Base-by-base conservation (phyloP, 805 yeast genomes). In the Yarrowia yakushimensis region DNA sequence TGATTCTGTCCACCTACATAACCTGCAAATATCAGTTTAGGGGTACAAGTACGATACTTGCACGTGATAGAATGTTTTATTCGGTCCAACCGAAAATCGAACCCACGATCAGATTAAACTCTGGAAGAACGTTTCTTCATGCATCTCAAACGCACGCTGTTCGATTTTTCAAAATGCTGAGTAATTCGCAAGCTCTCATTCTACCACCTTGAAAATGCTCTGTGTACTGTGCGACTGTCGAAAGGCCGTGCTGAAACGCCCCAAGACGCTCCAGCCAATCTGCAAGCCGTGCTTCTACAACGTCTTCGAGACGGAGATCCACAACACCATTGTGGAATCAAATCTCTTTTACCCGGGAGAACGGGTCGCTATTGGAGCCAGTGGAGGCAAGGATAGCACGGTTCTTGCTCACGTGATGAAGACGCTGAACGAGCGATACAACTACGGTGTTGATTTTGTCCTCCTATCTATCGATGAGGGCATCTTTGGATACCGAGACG, bases 311-410 rank as follows among this genome's bases (percentile, higher is more conserved):
- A 88, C 96, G 0, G 99, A 94, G 72, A 88, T 94, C 66, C 99
- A 94, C 77, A 82, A 90, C 68, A 93, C 99, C 2, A 93, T 94
- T 48, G 77, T 80, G 13, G 77, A 82, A 34, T 86, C 87, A 61
- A 78, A 83, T 0, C 79, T 94, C 52, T 94, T 94, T 69, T 73
- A 83, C 23, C 79, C 76, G 0, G 98, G 98, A 15, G 99, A 94
- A 70, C 81, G 77, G 27, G 92, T 94, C 2, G 99, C 98, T 17
- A 92, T 94, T 23, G 99, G 99, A 17, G 99, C 99, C 0, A 90
- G 97, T 0, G 99, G 99, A 25, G 99, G 99, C 60, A 94, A 94
- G 70, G 99, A 94, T 73, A 90, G 97, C 4, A 94, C 99, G 0
- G 99, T 94, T 0, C 76, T 94, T 30, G 99, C 98, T 0, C 84